Base-by-base conservation (phyloP, 2,329 filamentous ascomycete species). In the Cordyceps cicadae region DNA sequence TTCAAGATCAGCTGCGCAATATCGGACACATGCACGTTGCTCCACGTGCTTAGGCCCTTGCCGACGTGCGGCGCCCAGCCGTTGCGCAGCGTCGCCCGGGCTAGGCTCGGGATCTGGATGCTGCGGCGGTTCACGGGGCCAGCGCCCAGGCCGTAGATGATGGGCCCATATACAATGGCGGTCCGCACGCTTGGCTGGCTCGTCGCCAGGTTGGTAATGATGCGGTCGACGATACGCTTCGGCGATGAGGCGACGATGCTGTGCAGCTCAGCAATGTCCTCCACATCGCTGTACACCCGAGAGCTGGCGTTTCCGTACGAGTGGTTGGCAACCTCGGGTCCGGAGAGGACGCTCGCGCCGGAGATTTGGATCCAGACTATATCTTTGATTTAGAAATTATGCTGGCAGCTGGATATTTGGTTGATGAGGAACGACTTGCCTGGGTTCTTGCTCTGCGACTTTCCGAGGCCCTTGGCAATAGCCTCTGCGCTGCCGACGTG, bases 221-320 rank as follows among this genome's bases (percentile, higher is more conserved):
- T 76, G 67, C 83, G 80, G 71, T 90, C 87, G 5, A 88, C 81
- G 67, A 84, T 77, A 12, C 85, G 81, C 72, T 89, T 87, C 26
- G 67, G 83, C 79, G 0, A 60, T 24, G 49, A 46, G 26, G 58
- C 50, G 29, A 60, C 54, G n/a, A 60, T 60, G 4, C 48, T 26
- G 58, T 83, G 83, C 2, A 87, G 65, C 9, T 68, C 75, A 2
- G 79, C 75, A 46, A 86, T 74, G 55, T 80, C 78, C 9, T 72
- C 70, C 34, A 87, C 76, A 57, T 79, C 79, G 21, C 79, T 75
- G 66, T 81, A 76, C 66, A 87, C 84, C 65, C 83, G 72, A 70
- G 82, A 85, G 61, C 62, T 68, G 64, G 75, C 68, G 45, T 73
- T 73, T 46, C 58, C 58, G 19, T 54, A 60, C 17, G 50, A 60